Percentiles rank a stretch among this genome's conserved stretches.
Conservation (phyloP, 345 rosid genomes). For the Camelina laxa region DNA sequence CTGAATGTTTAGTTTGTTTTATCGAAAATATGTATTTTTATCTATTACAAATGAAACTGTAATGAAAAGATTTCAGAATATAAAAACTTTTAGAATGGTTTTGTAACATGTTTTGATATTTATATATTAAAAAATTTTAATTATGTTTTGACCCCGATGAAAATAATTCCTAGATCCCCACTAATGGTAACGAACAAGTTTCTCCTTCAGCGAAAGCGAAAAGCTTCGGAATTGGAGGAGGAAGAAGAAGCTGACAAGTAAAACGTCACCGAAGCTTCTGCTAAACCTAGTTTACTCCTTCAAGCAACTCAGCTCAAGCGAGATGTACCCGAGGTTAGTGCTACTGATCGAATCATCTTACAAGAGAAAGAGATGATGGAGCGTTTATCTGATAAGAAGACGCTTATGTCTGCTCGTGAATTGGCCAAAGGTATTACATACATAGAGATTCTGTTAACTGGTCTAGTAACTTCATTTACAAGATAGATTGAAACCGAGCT, state of each 20-base stretch:
- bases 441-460: constrained; percentile 68
- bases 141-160: too few species aligned
- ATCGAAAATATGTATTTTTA: too few species aligned
- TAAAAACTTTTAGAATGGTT: too few species aligned
- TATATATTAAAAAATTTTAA: too few species aligned
- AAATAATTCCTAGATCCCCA: too few species aligned
- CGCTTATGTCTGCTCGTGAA: constrained; percentile 85
- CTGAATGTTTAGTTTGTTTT: too few species aligned
- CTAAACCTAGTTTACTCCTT: background rate
- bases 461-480: constrained; percentile 46
- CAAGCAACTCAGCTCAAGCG: background rate
- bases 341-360: constrained; percentile 72
- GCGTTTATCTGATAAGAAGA: constrained; percentile 77
- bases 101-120: too few species aligned
- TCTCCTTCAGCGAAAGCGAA: background rate
- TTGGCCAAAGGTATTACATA: constrained; percentile 88
- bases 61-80: too few species aligned
- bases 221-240: background rate
- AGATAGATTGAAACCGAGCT: constrained; percentile 75
- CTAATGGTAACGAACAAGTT: too few species aligned
- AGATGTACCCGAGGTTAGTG: constrained; percentile 63
- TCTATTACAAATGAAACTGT: too few species aligned
- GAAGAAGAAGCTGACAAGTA: background rate
- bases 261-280: background rate
- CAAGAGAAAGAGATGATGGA: constrained; percentile 97